These are phyloP conservation scores for Fremontodendron californicum DNA, from an alignment of 345 rosid species.

Conservation along the genomic window DNA sequence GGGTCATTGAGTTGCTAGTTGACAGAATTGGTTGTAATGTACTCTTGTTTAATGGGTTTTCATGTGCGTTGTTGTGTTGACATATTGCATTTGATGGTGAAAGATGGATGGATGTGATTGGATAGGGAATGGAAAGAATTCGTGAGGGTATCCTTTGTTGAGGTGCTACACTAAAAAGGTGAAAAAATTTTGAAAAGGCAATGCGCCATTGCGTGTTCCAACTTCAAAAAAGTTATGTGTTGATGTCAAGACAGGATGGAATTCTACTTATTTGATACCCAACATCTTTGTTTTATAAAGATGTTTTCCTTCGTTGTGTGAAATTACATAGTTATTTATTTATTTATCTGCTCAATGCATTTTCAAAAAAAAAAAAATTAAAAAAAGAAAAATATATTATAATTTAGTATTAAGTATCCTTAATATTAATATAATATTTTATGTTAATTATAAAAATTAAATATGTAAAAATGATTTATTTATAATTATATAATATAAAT, in stretches of 20 bases:
- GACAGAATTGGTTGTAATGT: neutral
- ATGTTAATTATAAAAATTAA: too few species aligned
- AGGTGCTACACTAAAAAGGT: neutral
- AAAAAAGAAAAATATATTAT: too few species aligned
- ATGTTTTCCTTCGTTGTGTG: neutral
- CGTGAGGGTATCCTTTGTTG: neutral
- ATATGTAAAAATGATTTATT: too few species aligned
- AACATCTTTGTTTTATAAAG: neutral
- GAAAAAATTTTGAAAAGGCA: neutral
- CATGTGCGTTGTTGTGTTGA: too few species aligned
- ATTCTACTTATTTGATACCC: neutral
- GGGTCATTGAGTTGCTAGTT: neutral
- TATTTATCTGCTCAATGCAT: too few species aligned
- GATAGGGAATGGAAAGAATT: neutral
- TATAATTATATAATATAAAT: too few species aligned
- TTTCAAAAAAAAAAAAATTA: too few species aligned
- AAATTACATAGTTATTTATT: too few species aligned
- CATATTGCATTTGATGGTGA: neutral
- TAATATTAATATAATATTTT: too few species aligned
- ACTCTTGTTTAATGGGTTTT: neutral
- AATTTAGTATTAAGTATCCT: too few species aligned
- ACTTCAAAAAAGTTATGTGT: neutral
- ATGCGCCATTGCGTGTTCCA: neutral
- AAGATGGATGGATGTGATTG: neutral
- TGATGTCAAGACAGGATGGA: neutral